These are phyloP conservation scores for Eucalyptus curtisii DNA, from an alignment of 345 rosid genomes.

Conservation along the genomic window DNA sequence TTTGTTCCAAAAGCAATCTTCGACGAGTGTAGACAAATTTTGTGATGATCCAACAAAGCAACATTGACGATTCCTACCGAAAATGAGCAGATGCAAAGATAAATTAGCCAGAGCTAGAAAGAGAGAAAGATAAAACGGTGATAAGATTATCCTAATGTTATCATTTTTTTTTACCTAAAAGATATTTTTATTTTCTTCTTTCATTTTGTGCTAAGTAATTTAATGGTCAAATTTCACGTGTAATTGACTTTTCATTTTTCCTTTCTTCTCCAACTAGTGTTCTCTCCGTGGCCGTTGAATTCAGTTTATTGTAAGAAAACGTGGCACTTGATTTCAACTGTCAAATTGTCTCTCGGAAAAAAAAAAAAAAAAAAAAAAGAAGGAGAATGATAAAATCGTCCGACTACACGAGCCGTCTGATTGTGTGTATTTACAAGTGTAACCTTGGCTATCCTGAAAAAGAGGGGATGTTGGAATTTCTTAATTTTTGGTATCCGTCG, in stretches of 20 bases:
- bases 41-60: too few species aligned
- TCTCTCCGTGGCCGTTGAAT: not conserved
- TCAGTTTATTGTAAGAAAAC: not conserved
- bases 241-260: too few species aligned
- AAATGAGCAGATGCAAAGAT: too few species aligned
- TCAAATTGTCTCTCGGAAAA: not conserved
- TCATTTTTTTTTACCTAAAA: too few species aligned
- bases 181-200: not conserved
- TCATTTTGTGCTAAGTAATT: not conserved
- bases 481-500: too few species aligned
- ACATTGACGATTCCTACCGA: too few species aligned
- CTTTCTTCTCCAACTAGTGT: too few species aligned
- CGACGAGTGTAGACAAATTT: not conserved
- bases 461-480: not conserved
- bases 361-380: rapidly evolving
- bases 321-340: not conserved
- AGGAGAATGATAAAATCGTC: not conserved
- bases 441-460: not conserved
- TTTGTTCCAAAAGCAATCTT: too few species aligned
- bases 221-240: too few species aligned
- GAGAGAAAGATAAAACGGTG: too few species aligned
- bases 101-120: too few species aligned
- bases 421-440: not conserved
- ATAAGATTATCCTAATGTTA: too few species aligned
- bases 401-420: not conserved